Percentiles rank a stretch among this genome's conserved stretches.
These are phyloP conservation scores for Chlamydomonas incerta DNA, from an alignment of 139 green algal genomes.

Conservation along the genomic window DNA sequence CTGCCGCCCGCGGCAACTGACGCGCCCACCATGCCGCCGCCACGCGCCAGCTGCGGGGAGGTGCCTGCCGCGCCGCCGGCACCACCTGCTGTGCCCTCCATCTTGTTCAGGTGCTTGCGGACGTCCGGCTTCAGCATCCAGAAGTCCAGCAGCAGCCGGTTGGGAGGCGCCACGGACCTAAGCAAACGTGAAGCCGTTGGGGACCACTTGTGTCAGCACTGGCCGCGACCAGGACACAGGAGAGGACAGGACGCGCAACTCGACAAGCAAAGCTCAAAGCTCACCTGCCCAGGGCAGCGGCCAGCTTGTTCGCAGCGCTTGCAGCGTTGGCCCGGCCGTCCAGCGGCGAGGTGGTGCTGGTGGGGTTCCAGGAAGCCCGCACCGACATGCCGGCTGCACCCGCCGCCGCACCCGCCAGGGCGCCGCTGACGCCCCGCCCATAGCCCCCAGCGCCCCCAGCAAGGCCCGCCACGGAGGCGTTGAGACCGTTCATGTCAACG, in stretches of 20 bases:
- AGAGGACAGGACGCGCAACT: no score
- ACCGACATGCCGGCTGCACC: not conserved
- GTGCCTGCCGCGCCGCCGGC: no score
- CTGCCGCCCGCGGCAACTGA: no score
- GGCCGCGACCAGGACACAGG: no score
- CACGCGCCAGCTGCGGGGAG: not conserved
- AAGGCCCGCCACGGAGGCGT: not conserved
- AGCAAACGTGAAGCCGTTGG: not conserved
- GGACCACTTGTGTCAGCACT: no score
- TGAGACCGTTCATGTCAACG: not conserved
- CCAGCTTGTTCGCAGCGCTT: no score
- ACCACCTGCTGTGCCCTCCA: not conserved
- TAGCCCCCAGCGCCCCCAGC: not conserved
- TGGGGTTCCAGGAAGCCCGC: constrained; percentile 48
- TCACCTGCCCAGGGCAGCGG: no score
- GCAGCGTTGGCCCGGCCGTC: not conserved
- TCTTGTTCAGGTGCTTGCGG: constrained; percentile 16
- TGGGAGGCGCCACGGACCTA: not conserved
- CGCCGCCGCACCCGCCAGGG: no score
- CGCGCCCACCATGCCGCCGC: no score
- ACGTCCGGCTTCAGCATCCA: constrained; percentile 30
- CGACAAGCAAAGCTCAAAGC: no score
- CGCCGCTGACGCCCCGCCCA: no score
- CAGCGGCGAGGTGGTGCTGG: constrained; percentile 6
- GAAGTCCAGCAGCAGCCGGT: constrained; percentile 40